phyloP scores from a whole-genome alignment of 768 basidiomycete genomes.

The Auriscalpium microsporum region DNA sequence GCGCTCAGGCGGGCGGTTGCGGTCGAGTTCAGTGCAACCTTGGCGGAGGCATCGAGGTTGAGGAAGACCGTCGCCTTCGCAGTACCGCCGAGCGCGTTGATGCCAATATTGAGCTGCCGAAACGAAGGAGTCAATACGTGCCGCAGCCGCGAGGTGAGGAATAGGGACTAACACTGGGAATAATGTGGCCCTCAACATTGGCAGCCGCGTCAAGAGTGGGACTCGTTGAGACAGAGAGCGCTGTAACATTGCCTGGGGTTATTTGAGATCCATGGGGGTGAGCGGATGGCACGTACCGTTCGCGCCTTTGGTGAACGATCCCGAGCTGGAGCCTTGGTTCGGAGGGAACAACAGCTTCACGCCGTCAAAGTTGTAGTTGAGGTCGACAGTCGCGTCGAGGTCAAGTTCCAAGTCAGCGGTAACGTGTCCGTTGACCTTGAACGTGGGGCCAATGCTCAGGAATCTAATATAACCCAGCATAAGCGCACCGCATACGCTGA shows the following conservation, averaged over 20 bases:
- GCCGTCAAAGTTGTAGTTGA: slow-evolving; percentile 36
- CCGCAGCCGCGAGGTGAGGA: not conserved
- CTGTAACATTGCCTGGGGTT: slow-evolving; percentile 25
- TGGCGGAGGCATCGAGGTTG: slow-evolving; percentile 2
- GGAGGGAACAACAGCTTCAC: slow-evolving; percentile 39
- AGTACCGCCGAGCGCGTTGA: not conserved
- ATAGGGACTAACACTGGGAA: slow-evolving; percentile 9
- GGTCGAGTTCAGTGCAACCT: not conserved
- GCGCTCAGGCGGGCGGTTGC: not conserved
- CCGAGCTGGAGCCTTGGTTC: slow-evolving; percentile 15
- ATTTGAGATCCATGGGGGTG: too few species aligned
- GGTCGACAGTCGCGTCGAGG: slow-evolving; percentile 32
- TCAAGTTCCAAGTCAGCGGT: slow-evolving; percentile 25
- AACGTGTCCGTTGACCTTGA: slow-evolving; percentile 31
- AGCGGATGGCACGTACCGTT: slow-evolving; percentile 29
- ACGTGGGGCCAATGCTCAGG: slow-evolving; percentile 39
- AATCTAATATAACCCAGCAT: slow-evolving; percentile 26
- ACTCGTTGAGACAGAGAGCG: slow-evolving; percentile 27
- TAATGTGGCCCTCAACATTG: slow-evolving; percentile 38
- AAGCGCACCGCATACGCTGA: slow-evolving; percentile 36
- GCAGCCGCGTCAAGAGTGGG: slow-evolving; percentile 29
- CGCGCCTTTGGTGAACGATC: slow-evolving; percentile 28
- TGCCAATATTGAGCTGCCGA: slow-evolving; percentile 22
- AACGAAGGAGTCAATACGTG: not conserved
- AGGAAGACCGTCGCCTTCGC: slow-evolving; percentile 1